A percentile compares a stretch with the other conserved stretches of the same genome.
Conservation (phyloP, 164 flowering plant genomes). For the Amborella trichopoda region DNA sequence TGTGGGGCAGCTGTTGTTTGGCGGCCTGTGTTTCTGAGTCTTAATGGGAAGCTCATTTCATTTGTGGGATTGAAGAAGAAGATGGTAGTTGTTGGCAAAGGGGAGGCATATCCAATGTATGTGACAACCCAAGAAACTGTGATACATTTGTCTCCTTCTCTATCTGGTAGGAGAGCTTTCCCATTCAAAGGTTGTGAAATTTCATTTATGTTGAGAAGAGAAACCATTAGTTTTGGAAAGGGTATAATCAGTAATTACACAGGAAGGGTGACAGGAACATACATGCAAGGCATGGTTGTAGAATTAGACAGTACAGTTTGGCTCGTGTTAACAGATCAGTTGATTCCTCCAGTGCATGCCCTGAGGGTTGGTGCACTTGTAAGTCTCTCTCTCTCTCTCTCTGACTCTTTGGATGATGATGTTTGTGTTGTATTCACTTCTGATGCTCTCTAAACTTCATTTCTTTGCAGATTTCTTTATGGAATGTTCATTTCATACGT, state of each 20-base stretch:
- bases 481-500: constrained; percentile 60
- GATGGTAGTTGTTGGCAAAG: constrained; percentile 39
- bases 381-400: constrained; percentile 13
- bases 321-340: constrained; percentile 49
- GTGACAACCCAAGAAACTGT: constrained; percentile 34
- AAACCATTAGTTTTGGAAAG: constrained; percentile 18
- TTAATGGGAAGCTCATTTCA: constrained; percentile 29
- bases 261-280: constrained; percentile 63
- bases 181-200: too few species aligned
- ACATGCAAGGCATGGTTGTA: constrained; percentile 68
- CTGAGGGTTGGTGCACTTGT: constrained; percentile 74
- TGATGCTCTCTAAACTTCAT: not conserved
- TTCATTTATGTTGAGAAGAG: not conserved
- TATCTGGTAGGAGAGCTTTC: not conserved
- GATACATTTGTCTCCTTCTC: constrained; percentile 20
- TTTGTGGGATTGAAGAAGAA: constrained; percentile 63
- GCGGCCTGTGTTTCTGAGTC: constrained; percentile 47
- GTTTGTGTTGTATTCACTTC: not conserved
- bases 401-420: not conserved
- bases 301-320: constrained; percentile 77
- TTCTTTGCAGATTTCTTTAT: constrained; percentile 39
- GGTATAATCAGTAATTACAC: constrained; percentile 40
- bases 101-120: constrained; percentile 38
- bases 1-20: constrained; percentile 41
- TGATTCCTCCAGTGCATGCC: constrained; percentile 35